phyloP scores from a whole-genome alignment of 139 green algal genomes.

The Gonium pectorale region DNA sequence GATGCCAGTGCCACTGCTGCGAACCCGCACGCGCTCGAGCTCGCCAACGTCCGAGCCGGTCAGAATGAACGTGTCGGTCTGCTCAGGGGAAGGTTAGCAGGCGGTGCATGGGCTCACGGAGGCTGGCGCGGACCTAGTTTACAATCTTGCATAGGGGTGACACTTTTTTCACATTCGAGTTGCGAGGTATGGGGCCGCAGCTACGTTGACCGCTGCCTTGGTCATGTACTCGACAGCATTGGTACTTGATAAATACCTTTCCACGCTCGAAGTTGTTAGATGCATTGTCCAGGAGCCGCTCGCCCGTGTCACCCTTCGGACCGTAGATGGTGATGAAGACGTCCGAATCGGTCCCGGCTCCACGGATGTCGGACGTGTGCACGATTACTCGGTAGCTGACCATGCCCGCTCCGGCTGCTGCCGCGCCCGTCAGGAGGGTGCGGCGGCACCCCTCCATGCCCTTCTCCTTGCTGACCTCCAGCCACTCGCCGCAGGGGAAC shows the following conservation, averaged over 20 bases:
- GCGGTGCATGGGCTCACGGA: too few relatives aligned
- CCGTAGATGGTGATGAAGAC: constrained; percentile 74
- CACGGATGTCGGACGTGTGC: constrained; percentile 58
- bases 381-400: constrained; percentile 50
- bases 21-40: constrained; percentile 52
- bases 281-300: constrained; percentile 54
- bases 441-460: constrained; percentile 58
- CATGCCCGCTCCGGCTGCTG: constrained; percentile 19
- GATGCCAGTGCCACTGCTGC: constrained; percentile 48
- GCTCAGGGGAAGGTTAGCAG: too few relatives aligned
- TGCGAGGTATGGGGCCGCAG: too few relatives aligned
- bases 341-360: constrained; percentile 75
- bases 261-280: constrained; percentile 49
- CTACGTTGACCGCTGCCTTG: too few relatives aligned
- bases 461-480: constrained; percentile 48
- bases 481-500: constrained; percentile 68
- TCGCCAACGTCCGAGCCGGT: constrained; percentile 54
- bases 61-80: constrained; percentile 52
- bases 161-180: too few relatives aligned
- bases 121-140: too few relatives aligned
- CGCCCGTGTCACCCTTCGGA: constrained; percentile 58
- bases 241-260: too few relatives aligned
- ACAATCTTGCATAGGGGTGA: too few relatives aligned
- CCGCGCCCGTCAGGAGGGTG: constrained; percentile 43
- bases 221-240: too few relatives aligned